phyloP scores from a whole-genome alignment of 2,329 filamentous ascomycete genomes.

The Colletotrichum orchidophilum region DNA sequence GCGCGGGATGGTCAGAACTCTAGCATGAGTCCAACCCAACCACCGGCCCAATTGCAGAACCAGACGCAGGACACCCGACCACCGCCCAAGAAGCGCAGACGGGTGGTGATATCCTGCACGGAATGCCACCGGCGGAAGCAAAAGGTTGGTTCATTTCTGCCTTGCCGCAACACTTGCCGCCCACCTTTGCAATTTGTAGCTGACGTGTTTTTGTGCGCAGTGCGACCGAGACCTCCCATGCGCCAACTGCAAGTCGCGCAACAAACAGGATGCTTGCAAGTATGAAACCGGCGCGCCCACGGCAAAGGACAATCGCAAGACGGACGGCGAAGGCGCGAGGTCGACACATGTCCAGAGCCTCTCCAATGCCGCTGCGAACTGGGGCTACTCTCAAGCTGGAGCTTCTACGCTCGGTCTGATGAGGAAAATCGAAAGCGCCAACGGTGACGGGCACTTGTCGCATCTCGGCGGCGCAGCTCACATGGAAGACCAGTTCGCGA shows the following conservation, averaged over 20 bases:
- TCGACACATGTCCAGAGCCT: conserved; percentile 43
- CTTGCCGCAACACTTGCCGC: neutral
- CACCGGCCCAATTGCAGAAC: conserved; percentile 1
- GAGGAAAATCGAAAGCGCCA: conserved; percentile 61
- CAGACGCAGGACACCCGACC: conserved; percentile 39
- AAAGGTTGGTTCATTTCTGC: conserved; percentile 48
- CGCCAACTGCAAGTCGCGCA: conserved; percentile 66
- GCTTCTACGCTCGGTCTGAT: conserved; percentile 65
- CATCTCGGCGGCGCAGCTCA: conserved; percentile 40
- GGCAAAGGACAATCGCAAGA: conserved; percentile 46
- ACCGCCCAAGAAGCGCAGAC: conserved; percentile 64
- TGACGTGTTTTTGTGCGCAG: conserved; percentile 42
- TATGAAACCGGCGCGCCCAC: conserved; percentile 64
- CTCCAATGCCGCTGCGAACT: conserved; percentile 55
- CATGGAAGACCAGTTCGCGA: conserved; percentile 48
- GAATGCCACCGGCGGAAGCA: conserved; percentile 73
- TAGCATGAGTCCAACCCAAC: conserved; percentile 11
- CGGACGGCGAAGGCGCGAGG: conserved; percentile 36
- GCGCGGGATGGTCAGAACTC: conserved; percentile 16
- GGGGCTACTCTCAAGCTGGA: conserved; percentile 63
- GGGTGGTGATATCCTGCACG: conserved; percentile 70
- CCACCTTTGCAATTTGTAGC: neutral
- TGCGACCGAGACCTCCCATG: conserved; percentile 70
- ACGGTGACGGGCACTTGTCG: conserved; percentile 45
- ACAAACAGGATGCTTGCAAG: conserved; percentile 63